Conservation (phyloP, 352 stramenopile genomes). For the Globisporangium carolinianum region DNA sequence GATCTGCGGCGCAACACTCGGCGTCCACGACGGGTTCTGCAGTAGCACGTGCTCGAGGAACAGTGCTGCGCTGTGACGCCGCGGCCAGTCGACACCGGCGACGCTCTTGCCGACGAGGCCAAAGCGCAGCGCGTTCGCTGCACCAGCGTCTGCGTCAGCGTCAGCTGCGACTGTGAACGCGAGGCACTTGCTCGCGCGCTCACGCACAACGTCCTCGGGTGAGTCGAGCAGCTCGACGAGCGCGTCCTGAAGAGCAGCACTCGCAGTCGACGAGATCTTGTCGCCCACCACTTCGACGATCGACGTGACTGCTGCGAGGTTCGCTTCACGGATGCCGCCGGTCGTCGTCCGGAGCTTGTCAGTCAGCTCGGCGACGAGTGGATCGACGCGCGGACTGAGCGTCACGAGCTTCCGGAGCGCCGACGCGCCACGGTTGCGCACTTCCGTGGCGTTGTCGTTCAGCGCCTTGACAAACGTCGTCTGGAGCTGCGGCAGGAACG, state of each 20-base stretch:
- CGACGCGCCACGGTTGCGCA: slow-evolving; percentile 87
- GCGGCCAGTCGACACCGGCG: slow-evolving; percentile 34
- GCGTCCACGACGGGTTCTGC: slow-evolving; percentile 32
- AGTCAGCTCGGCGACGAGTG: slow-evolving; percentile 93
- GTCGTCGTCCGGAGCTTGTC: slow-evolving; percentile 64
- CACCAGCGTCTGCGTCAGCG: slow-evolving; percentile 30
- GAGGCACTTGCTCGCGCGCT: slow-evolving; percentile 62
- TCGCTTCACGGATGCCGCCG: slow-evolving; percentile 71
- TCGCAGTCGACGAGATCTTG: slow-evolving; percentile 58
- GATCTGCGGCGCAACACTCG: slow-evolving; percentile 19
- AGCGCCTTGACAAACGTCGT: slow-evolving; percentile 99
- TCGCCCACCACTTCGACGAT: slow-evolving; percentile 57
- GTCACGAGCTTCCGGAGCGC: slow-evolving; percentile 92
- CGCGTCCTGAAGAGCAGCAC: slow-evolving; percentile 44
- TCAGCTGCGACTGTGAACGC: slow-evolving; percentile 50
- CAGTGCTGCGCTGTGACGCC: slow-evolving; percentile 55
- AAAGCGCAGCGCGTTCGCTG: slow-evolving; percentile 31
- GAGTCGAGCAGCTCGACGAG: slow-evolving; percentile 61
- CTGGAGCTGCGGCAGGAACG: slow-evolving; percentile 99
- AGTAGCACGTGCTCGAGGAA: slow-evolving; percentile 50
- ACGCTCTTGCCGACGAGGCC: slow-evolving; percentile 24
- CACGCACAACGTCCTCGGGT: slow-evolving; percentile 54
- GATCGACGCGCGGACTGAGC: slow-evolving; percentile 93
- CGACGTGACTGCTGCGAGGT: slow-evolving; percentile 59
- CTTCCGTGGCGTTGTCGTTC: slow-evolving; percentile 93